These are phyloP conservation scores for Pseudotsuga menziesii DNA, from an alignment of 75 land plant species.

Conservation along the genomic window DNA sequence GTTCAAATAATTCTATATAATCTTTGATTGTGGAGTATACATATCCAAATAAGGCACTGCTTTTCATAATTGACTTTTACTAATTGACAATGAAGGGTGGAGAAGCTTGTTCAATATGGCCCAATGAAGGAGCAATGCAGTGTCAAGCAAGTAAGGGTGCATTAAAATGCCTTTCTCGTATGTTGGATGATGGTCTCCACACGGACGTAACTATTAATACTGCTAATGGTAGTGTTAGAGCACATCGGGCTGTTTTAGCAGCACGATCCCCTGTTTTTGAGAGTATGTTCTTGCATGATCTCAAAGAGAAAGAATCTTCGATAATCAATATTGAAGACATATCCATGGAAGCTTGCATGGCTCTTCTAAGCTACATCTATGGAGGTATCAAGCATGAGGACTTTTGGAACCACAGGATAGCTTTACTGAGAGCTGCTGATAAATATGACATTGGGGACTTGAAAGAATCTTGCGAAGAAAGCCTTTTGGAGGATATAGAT, in stretches of 20 bases:
- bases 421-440: conserved; percentile 69
- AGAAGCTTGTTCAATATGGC: conserved; percentile 59
- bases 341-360: conserved; percentile 57
- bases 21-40: background rate
- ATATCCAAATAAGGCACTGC: background rate
- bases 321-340: conserved; percentile 71
- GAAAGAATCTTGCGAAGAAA: conserved; percentile 81
- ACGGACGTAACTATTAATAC: conserved; percentile 74
- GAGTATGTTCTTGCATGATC: conserved; percentile 75
- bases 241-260: conserved; percentile 75
- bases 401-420: conserved; percentile 69
- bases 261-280: conserved; percentile 81
- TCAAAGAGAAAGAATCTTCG: conserved; percentile 79
- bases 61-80: background rate
- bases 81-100: conserved; percentile 42
- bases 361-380: conserved; percentile 67
- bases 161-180: conserved; percentile 56
- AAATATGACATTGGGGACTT: conserved; percentile 74
- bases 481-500: conserved; percentile 76
- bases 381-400: conserved; percentile 60
- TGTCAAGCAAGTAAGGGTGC: conserved; percentile 42
- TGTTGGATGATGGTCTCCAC: conserved; percentile 72
- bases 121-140: conserved; percentile 54
- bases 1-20: background rate
- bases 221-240: conserved; percentile 50